A percentile compares a stretch with the other conserved stretches of the same genome.
These are phyloP conservation scores for Trypanosoma brucei DNA, from an alignment of 208 protist species.

Conservation along the genomic window DNA sequence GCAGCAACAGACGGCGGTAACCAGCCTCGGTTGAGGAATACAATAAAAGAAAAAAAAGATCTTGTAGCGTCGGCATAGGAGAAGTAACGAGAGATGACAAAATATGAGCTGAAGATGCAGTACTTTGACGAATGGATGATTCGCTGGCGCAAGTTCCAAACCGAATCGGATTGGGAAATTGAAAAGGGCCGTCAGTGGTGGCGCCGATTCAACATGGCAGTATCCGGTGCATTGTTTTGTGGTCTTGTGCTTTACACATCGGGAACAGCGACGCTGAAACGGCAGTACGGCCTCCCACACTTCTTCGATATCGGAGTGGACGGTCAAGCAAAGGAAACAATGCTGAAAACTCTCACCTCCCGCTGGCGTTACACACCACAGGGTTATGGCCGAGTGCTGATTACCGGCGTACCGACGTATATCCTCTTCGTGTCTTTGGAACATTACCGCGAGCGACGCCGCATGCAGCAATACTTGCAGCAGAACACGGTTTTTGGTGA, in stretches of 20 bases:
- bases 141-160: slow-evolving; percentile 88
- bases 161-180: slow-evolving; percentile 85
- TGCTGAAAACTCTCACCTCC: slow-evolving; percentile 53
- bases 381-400: slow-evolving; percentile 72
- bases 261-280: slow-evolving; percentile 62
- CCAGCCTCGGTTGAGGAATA: too few relatives aligned
- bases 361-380: slow-evolving; percentile 82
- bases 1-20: neutral
- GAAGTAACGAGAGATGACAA: slow-evolving; percentile 28
- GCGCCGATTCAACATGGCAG: slow-evolving; percentile 58
- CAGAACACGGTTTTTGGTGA: slow-evolving; percentile 90
- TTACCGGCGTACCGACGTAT: slow-evolving; percentile 77
- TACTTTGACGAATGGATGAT: slow-evolving; percentile 91
- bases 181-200: slow-evolving; percentile 85
- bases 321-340: slow-evolving; percentile 49
- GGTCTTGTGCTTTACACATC: slow-evolving; percentile 62
- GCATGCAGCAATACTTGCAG: slow-evolving; percentile 59
- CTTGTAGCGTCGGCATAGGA: too few relatives aligned
- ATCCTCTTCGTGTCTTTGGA: slow-evolving; percentile 54
- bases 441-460: slow-evolving; percentile 71
- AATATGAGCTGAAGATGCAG: slow-evolving; percentile 86
- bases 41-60: too few relatives aligned
- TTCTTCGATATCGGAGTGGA: slow-evolving; percentile 85
- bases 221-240: slow-evolving; percentile 40
- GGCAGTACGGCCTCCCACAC: slow-evolving; percentile 81